Evolutionary conservation across 805 yeast genomes (phyloP), one percentile per base, ranked within the genome.

Genomic region (Kodamaea restingae): DNA sequence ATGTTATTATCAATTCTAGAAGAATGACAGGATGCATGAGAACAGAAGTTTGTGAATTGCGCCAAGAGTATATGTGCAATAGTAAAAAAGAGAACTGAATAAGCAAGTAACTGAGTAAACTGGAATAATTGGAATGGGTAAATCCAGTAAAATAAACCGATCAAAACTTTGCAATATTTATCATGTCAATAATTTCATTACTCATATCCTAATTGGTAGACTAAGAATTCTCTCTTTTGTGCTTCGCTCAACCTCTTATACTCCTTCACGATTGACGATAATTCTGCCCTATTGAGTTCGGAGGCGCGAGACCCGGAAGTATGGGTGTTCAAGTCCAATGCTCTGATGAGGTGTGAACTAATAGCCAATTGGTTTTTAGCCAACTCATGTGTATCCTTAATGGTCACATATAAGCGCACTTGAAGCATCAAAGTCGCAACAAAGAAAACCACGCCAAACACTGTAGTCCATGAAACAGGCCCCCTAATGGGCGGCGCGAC

Each of bases 331-430:
- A 22, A 30, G 10, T 25, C 29, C 32, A 39, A 31, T 2, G 14
- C 21, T 25, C 32, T 28, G 12, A 38, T 37, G 15, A 56, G 40
- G n/a, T 53, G 47, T 9, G 49, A 28, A 36, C 45, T 54, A 6
- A 55, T 22, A 15, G 43, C 27, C 34, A 52, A 29, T 42, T 51
- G 67, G 33, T 43, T 46, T 33, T 27, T 32, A 4, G 35, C 30
- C 27, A 61, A 42, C 15, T 39, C 40, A 35, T 58, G 60, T 15
- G 58, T 56, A 35, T 58, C 58, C 25, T 40, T 40, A 3, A 57
- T 38, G 3, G 38, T 30, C 8, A 37, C 36, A 17, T 51, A 48
- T 25, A 54, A 39, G 24, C 50, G 38, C 14, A 60, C 25, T 39
- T 60, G 62, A 2, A 57, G 26, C 3, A 50, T 28, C 18, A 57